Percentiles rank a stretch among this genome's conserved stretches.
Conservation (phyloP, 1,284 basidiomycete species). For the Puccinia coronata region DNA sequence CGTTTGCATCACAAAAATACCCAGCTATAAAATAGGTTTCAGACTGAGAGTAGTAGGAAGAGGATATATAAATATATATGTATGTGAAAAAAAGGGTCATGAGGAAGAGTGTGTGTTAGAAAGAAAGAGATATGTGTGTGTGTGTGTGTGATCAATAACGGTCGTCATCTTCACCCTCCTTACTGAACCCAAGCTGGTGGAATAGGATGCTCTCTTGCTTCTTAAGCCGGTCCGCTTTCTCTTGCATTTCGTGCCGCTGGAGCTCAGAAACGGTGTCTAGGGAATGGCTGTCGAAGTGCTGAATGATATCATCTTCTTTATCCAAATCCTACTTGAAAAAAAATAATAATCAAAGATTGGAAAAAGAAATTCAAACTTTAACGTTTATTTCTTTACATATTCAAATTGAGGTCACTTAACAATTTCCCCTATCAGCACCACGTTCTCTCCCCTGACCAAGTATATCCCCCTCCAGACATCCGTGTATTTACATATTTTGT, state of each 20-base stretch:
- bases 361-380: no score
- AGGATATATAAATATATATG: no score
- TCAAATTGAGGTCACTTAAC: slow-evolving; percentile 72
- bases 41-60: no score
- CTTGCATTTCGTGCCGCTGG: slow-evolving; percentile 68
- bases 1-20: no score
- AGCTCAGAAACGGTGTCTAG: slow-evolving; percentile 68
- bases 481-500: slow-evolving; percentile 71
- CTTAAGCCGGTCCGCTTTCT: slow-evolving; percentile 58
- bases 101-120: neutral
- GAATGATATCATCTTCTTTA: slow-evolving; percentile 80
- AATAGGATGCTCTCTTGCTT: slow-evolving; percentile 72
- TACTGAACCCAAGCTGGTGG: slow-evolving; percentile 77
- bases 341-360: neutral
- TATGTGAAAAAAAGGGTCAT: neutral
- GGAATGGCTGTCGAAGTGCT: slow-evolving; percentile 69
- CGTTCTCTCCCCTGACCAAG: slow-evolving; percentile 96
- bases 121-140: no score
- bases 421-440: slow-evolving; percentile 93
- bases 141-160: no score
- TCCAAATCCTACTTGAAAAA: slow-evolving; percentile 93
- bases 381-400: no score
- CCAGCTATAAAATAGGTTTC: no score
- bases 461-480: slow-evolving; percentile 85
- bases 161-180: slow-evolving; percentile 86